These are phyloP conservation scores for Micromonas pusilla DNA, from an alignment of 139 green algal genomes.

Conservation along the genomic window DNA sequence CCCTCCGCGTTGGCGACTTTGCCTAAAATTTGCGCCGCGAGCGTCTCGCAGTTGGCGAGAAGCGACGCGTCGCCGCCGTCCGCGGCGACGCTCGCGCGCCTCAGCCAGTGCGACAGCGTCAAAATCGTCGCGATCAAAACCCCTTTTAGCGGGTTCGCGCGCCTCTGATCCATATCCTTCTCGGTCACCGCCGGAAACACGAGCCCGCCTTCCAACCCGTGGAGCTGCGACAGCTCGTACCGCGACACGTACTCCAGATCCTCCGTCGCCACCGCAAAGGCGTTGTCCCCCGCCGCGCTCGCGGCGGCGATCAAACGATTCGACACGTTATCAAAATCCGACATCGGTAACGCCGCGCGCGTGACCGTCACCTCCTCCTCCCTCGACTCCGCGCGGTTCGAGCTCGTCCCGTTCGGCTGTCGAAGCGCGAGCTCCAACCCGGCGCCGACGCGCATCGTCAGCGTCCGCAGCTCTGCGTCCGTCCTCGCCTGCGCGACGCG, in stretches of 20 bases:
- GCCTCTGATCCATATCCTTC: too few relatives aligned
- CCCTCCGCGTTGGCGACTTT: slow-evolving; percentile 2
- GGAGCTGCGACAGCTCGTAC: slow-evolving; percentile 5
- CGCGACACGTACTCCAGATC: not conserved
- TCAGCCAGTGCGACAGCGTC: not conserved
- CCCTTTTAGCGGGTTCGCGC: not conserved
- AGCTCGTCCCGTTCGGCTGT: not conserved
- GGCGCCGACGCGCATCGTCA: not conserved
- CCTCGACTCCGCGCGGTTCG: not conserved
- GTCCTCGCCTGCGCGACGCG: not conserved
- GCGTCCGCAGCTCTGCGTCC: slow-evolving; percentile 11
- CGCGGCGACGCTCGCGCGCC: not conserved
- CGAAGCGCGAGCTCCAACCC: not conserved
- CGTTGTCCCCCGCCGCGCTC: not conserved
- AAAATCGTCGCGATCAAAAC: not conserved
- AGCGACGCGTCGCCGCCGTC: not conserved
- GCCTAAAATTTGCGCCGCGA: not conserved
- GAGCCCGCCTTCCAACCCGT: not conserved
- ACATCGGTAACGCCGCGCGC: not conserved
- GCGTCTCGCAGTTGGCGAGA: not conserved
- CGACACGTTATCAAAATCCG: not conserved
- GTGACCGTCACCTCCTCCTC: not conserved
- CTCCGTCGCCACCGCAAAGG: not conserved
- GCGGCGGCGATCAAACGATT: not conserved
- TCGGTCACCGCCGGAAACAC: not conserved